A percentile compares a stretch with the other conserved stretches of the same genome.
phyloP scores from a whole-genome alignment of 495 filamentous ascomycete genomes.

The Penicillium flavigenum region DNA sequence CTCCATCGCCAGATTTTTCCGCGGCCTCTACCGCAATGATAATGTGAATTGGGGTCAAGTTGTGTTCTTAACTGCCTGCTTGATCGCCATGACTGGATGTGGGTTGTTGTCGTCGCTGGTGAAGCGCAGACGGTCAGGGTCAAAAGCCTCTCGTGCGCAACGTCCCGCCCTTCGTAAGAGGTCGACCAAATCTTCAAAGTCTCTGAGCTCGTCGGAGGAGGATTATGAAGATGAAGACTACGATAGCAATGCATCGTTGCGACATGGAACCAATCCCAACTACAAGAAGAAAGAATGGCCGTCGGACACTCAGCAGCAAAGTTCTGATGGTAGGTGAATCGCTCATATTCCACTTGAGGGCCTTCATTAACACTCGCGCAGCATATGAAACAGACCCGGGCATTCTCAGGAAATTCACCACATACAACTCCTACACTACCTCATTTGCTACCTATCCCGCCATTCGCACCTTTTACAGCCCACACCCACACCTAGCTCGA shows the following conservation, averaged over 20 bases:
- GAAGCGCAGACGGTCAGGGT: conserved; percentile 26
- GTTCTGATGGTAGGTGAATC: conserved; percentile 34
- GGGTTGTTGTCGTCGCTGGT: conserved; percentile 39
- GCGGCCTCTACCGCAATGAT: conserved; percentile 31
- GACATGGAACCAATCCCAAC: conserved; percentile 28
- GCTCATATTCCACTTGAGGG: background rate
- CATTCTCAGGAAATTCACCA: conserved; percentile 73
- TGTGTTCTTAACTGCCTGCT: conserved; percentile 39
- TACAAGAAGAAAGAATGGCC: conserved; percentile 20
- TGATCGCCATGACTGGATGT: conserved; percentile 45
- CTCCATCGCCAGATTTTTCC: conserved; percentile 23
- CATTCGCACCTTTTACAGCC: conserved; percentile 79
- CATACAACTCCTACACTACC: conserved; percentile 68
- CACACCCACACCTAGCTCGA: conserved; percentile 75
- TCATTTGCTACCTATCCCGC: conserved; percentile 67
- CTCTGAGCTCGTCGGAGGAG: conserved; percentile 44
- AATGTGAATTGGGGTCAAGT: conserved; percentile 33
- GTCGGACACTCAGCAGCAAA: conserved; percentile 28
- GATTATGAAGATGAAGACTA: conserved; percentile 48
- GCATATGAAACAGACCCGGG: conserved; percentile 63
- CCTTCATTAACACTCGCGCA: conserved; percentile 13
- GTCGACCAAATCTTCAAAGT: conserved; percentile 32
- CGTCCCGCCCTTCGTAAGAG: conserved; percentile 28
- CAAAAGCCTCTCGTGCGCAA: conserved; percentile 21
- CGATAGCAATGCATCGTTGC: conserved; percentile 42